Evolutionary conservation across 2,329 filamentous ascomycete genomes (phyloP).

Genomic region (Penicillium concentricum): DNA sequence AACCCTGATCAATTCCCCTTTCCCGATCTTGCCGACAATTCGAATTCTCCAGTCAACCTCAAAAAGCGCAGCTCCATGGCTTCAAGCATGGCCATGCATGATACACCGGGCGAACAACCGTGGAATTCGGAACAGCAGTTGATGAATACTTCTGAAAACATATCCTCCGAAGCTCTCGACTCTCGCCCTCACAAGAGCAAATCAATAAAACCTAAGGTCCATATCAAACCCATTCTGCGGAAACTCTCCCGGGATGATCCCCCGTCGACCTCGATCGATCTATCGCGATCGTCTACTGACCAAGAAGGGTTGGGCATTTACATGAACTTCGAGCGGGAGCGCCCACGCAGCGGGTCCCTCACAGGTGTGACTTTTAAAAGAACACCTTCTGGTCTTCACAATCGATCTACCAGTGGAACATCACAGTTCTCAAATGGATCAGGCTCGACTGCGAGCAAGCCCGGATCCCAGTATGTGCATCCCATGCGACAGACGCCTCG

Average conservation of each 20-base stretch:
- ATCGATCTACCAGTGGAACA: slow-evolving; percentile 55
- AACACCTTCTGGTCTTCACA: slow-evolving; percentile 46
- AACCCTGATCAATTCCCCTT: slow-evolving; percentile 13
- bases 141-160: slow-evolving; percentile 10
- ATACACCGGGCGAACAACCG: slow-evolving; percentile 10
- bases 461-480: slow-evolving; percentile 54
- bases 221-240: slow-evolving; percentile 57
- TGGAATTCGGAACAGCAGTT: slow-evolving; percentile 12
- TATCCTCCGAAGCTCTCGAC: slow-evolving; percentile 15
- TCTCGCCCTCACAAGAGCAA: slow-evolving; percentile 23
- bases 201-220: slow-evolving; percentile 33
- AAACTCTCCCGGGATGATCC: slow-evolving; percentile 53
- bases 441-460: slow-evolving; percentile 48
- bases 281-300: slow-evolving; percentile 56
- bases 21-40: slow-evolving; percentile 15
- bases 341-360: slow-evolving; percentile 40
- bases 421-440: slow-evolving; percentile 53
- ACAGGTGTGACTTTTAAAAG: slow-evolving; percentile 37
- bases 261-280: slow-evolving; percentile 50
- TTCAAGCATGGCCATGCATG: slow-evolving; percentile 11
- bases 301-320: slow-evolving; percentile 59
- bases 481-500: slow-evolving; percentile 57
- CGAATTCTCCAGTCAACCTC: slow-evolving; percentile 6
- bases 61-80: slow-evolving; percentile 11
- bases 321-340: slow-evolving; percentile 33